A percentile compares a stretch with the other conserved stretches of the same genome.
phyloP scores from a whole-genome alignment of 2,329 filamentous ascomycete species.

The Cercospora berteroae region DNA sequence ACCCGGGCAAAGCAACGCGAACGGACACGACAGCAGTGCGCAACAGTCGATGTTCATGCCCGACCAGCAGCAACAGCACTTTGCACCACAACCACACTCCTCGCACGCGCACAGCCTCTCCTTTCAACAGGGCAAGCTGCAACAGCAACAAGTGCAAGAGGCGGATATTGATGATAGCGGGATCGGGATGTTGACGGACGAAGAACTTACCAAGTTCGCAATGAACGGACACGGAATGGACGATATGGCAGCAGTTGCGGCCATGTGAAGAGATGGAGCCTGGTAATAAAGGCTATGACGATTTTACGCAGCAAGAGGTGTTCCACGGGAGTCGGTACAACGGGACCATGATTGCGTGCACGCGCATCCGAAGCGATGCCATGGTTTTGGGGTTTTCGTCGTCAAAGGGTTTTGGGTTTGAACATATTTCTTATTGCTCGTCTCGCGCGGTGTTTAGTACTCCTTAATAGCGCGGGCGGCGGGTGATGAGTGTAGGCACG shows the following conservation, averaged over 20 bases:
- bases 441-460: slow-evolving; percentile 6
- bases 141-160: slow-evolving; percentile 26
- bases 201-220: slow-evolving; percentile 32
- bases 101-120: slow-evolving; percentile 18
- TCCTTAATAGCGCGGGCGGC: slow-evolving; percentile 6
- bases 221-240: slow-evolving; percentile 21
- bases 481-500: background rate
- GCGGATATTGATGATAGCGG: slow-evolving; percentile 41
- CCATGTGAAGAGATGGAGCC: background rate
- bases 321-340: slow-evolving; percentile 9
- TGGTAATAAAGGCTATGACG: background rate
- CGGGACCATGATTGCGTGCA: slow-evolving; percentile 8
- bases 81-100: slow-evolving; percentile 24
- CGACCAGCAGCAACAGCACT: slow-evolving; percentile 23
- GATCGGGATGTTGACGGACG: slow-evolving; percentile 41
- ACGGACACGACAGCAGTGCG: slow-evolving; percentile 18
- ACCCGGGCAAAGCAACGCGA: slow-evolving; percentile 25
- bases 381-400: background rate
- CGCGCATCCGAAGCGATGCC: background rate
- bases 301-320: slow-evolving; percentile 11
- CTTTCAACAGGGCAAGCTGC: slow-evolving; percentile 14
- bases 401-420: background rate
- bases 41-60: slow-evolving; percentile 24
- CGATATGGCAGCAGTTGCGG: slow-evolving; percentile 13
- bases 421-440: slow-evolving; percentile 5